Percentiles rank a stretch among this genome's conserved stretches.
Evolutionary conservation across 805 yeast species (phyloP).

Genomic region (Saturnispora galanensis): DNA sequence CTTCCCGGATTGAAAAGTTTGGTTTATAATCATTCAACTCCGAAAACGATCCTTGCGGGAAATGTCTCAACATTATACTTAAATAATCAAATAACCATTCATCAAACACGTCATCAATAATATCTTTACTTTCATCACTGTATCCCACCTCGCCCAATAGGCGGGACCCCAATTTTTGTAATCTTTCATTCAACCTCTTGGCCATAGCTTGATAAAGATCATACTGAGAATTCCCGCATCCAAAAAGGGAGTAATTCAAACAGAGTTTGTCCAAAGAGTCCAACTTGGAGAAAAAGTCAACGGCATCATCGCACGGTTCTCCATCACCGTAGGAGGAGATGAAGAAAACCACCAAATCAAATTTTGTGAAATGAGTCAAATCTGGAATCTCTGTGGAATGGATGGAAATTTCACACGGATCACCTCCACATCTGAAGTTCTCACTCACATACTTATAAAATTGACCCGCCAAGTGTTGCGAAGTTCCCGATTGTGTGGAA

Average conservation of each 20-base stretch:
- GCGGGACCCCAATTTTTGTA: conserved; percentile 52
- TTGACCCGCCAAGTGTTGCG: conserved; percentile 65
- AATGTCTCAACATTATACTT: conserved; percentile 27
- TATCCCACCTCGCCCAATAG: conserved; percentile 60
- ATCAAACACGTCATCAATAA: conserved; percentile 83
- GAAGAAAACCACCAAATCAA: conserved; percentile 37
- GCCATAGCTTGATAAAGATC: conserved; percentile 81
- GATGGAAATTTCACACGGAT: not conserved
- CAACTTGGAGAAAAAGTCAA: conserved; percentile 48
- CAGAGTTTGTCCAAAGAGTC: conserved; percentile 20
- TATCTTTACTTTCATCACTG: conserved; percentile 88
- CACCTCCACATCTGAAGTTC: not conserved
- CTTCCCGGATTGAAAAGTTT: conserved; percentile 33
- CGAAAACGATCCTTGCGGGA: conserved; percentile 1
- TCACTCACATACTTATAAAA: conserved; percentile 19
- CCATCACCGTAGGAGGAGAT: conserved; percentile 95
- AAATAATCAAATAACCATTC: conserved; percentile 81
- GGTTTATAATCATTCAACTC: conserved; percentile 44
- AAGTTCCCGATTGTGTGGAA: conserved; percentile 93
- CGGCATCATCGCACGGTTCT: conserved; percentile 89
- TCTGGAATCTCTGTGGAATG: not conserved
- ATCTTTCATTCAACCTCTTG: conserved; percentile 40
- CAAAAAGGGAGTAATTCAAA: conserved; percentile 58
- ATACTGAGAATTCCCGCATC: conserved; percentile 87
- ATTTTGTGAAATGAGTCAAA: not conserved